A percentile compares a stretch with the other conserved stretches of the same genome.
Evolutionary conservation across 805 yeast species (phyloP).

Genomic region (Kazachstania kunashirensis): DNA sequence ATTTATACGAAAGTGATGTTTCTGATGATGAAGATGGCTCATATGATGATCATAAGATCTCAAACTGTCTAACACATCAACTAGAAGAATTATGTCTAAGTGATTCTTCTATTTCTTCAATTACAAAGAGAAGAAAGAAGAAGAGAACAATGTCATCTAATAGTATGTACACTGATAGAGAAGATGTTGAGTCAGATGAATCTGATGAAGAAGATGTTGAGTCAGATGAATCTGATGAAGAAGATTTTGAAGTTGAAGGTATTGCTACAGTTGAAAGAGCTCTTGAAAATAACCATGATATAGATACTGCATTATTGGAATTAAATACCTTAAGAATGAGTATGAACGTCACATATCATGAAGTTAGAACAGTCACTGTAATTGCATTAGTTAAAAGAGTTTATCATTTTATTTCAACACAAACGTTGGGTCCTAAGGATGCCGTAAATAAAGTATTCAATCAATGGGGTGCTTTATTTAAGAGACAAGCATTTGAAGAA

Average conservation of each 20-base stretch:
- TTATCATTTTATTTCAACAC: slow-evolving; percentile 65
- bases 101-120: slow-evolving; percentile 50
- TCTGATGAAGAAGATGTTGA: slow-evolving; percentile 53
- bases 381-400: slow-evolving; percentile 62
- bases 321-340: slow-evolving; percentile 94
- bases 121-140: slow-evolving; percentile 37
- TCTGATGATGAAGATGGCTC: slow-evolving; percentile 28
- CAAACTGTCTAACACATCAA: slow-evolving; percentile 35
- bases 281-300: slow-evolving; percentile 80
- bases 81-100: slow-evolving; percentile 41
- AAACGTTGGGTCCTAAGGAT: slow-evolving; percentile 62
- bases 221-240: slow-evolving; percentile 46
- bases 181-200: slow-evolving; percentile 32
- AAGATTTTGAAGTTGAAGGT: slow-evolving; percentile 83
- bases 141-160: slow-evolving; percentile 35
- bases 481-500: slow-evolving; percentile 73
- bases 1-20: slow-evolving; percentile 30
- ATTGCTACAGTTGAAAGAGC: slow-evolving; percentile 88
- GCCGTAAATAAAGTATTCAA: slow-evolving; percentile 69
- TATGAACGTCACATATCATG: slow-evolving; percentile 90
- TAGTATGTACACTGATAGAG: slow-evolving; percentile 38
- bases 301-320: slow-evolving; percentile 87
- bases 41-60: slow-evolving; percentile 16
- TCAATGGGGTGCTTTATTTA: slow-evolving; percentile 74
- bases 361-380: slow-evolving; percentile 75